Evolutionary conservation across 768 basidiomycete species (phyloP).

Genomic region (Leccinum incarnatum): DNA sequence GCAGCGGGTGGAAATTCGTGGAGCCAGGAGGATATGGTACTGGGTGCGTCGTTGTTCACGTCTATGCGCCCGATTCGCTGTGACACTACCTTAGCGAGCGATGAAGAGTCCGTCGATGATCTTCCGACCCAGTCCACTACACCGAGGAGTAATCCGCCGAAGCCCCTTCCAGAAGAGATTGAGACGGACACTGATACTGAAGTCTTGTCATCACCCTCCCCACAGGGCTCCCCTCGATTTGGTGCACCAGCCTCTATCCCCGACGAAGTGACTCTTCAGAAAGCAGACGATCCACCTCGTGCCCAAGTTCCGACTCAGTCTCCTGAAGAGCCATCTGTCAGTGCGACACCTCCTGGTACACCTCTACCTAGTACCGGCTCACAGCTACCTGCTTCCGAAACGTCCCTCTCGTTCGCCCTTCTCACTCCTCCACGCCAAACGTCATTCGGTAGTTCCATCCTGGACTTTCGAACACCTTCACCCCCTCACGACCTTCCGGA

Average conservation of each 20-base stretch:
- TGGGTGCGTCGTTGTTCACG: slow-evolving; percentile 16
- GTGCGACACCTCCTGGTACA: slow-evolving; percentile 26
- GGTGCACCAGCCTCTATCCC: slow-evolving; percentile 1
- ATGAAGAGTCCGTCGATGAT: slow-evolving; percentile 33
- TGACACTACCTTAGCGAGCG: slow-evolving; percentile 33
- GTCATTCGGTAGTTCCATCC: slow-evolving; percentile 40
- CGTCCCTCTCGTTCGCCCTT: slow-evolving; percentile 24
- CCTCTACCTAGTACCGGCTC: slow-evolving; percentile 15
- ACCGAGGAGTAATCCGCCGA: slow-evolving; percentile 22
- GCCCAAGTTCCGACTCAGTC: slow-evolving; percentile 2
- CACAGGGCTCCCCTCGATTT: slow-evolving; percentile 18
- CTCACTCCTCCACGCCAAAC: slow-evolving; percentile 49
- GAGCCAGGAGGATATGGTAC: slow-evolving; percentile 17
- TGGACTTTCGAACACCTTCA: slow-evolving; percentile 60
- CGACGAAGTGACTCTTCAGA: slow-evolving; percentile 18
- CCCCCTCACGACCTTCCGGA: slow-evolving; percentile 62
- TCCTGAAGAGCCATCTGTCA: slow-evolving; percentile 8
- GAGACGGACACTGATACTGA: slow-evolving; percentile 29
- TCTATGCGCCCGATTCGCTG: neutral
- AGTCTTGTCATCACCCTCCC: slow-evolving; percentile 22
- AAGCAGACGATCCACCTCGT: slow-evolving; percentile 17
- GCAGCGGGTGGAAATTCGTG: slow-evolving; percentile 10
- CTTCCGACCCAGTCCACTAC: slow-evolving; percentile 26
- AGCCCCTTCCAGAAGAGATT: slow-evolving; percentile 13
- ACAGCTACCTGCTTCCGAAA: slow-evolving; percentile 5